phyloP scores from a whole-genome alignment of 2,329 filamentous ascomycete species.

The Trichophyton schoenleinii region DNA sequence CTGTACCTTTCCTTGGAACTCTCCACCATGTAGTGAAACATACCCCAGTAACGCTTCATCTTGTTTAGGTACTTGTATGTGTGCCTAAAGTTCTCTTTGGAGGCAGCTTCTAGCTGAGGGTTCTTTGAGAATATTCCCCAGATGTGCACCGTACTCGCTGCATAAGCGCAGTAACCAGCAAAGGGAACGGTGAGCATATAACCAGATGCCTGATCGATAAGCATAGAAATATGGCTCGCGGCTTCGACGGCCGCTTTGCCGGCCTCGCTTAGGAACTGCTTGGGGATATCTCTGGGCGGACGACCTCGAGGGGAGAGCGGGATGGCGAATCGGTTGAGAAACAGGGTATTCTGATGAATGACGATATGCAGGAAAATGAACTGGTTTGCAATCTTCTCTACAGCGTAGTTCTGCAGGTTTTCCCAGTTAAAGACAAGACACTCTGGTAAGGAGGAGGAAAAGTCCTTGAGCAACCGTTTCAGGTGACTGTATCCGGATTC shows the following conservation, averaged over 20 bases:
- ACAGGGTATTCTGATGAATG: constrained; percentile 78
- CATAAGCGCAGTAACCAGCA: constrained; percentile 86
- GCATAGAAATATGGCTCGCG: constrained; percentile 71
- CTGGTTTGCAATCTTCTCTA: constrained; percentile 76
- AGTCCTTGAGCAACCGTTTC: constrained; percentile 56
- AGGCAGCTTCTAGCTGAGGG: constrained; percentile 56
- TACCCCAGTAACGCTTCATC: constrained; percentile 97
- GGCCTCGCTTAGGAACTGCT: constrained; percentile 63
- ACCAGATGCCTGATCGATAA: constrained; percentile 68
- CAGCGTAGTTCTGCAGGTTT: constrained; percentile 73
- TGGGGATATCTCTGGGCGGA: constrained; percentile 59
- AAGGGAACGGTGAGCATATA: constrained; percentile 81
- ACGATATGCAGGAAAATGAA: constrained; percentile 87
- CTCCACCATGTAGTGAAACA: constrained; percentile 95
- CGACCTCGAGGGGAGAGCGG: constrained; percentile 52
- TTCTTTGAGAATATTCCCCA: constrained; percentile 84
- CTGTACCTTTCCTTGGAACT: constrained; percentile 82
- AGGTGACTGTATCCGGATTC: constrained; percentile 65
- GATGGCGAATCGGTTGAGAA: constrained; percentile 78
- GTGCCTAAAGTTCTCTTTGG: constrained; percentile 71
- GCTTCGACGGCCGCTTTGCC: constrained; percentile 66
- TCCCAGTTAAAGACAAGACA: constrained; percentile 62
- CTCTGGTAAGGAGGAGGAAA: constrained; percentile 56
- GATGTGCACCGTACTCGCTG: constrained; percentile 88
- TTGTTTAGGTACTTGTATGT: constrained; percentile 85